A percentile compares a stretch with the other conserved stretches of the same genome.
Conservation (phyloP, 805 yeast species). For the Pichia eremophila region DNA sequence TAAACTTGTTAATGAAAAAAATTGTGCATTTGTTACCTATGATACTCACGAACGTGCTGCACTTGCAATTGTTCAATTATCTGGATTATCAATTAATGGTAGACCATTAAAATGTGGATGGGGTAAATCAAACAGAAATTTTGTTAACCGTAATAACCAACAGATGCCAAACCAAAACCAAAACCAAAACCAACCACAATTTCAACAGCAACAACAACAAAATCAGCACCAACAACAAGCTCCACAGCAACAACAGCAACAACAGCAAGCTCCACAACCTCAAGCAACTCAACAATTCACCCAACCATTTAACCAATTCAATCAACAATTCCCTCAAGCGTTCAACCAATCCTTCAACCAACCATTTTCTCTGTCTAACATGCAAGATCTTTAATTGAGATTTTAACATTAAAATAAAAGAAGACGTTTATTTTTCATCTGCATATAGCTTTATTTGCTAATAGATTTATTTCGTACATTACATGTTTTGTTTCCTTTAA, state of each 20-base stretch:
- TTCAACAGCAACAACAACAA: not conserved
- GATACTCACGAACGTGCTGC: conserved; percentile 88
- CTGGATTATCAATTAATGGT: conserved; percentile 65
- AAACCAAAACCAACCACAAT: not conserved
- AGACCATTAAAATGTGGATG: conserved; percentile 77
- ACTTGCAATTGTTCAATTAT: conserved; percentile 70
- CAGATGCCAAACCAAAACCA: not conserved
- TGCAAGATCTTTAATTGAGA: not conserved
- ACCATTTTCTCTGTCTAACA: not conserved
- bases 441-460: not conserved
- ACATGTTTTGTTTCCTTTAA: not conserved
- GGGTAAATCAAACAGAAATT: conserved; percentile 43
- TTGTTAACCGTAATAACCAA: not conserved
- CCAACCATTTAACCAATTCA: not conserved
- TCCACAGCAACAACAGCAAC: not conserved
- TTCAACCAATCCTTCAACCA: not conserved
- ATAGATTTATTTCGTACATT: not conserved
- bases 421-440: not conserved
- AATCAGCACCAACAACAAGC: not conserved
- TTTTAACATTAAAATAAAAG: not conserved
- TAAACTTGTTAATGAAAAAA: conserved; percentile 70
- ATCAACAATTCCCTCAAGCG: not conserved
- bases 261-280: not conserved
- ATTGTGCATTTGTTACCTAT: conserved; percentile 83
- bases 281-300: not conserved